Conservation (phyloP, 768 basidiomycete species). For the Suillus subluteus region DNA sequence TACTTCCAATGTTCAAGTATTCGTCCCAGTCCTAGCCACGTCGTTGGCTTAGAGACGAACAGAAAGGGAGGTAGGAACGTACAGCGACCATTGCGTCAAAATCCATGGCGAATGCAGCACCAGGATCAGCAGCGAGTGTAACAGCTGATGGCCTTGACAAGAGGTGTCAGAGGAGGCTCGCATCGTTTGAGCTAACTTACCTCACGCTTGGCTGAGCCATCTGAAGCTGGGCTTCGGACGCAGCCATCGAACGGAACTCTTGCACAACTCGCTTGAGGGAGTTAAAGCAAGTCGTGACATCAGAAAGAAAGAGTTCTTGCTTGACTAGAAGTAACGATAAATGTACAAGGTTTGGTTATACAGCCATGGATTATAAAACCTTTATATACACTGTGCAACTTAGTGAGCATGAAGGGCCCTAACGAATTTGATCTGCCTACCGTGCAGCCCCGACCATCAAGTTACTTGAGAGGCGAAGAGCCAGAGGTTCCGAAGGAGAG, state of each 20-base stretch:
- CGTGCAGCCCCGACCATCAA: constrained; percentile 88
- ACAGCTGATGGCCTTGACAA: constrained; percentile 49
- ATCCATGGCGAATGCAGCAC: constrained; percentile 52
- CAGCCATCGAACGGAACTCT: constrained; percentile 54
- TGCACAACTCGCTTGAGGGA: constrained; percentile 79
- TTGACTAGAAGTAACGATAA: constrained; percentile 55
- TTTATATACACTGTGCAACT: constrained; percentile 48
- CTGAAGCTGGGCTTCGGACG: constrained; percentile 59
- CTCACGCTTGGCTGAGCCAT: constrained; percentile 69
- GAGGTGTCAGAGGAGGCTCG: constrained; percentile 8
- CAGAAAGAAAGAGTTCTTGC: constrained; percentile 80
- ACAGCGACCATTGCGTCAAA: constrained; percentile 71
- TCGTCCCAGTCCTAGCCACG: constrained; percentile 62
- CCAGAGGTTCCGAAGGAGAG: constrained; percentile 84
- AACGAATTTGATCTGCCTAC: constrained; percentile 43
- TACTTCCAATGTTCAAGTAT: constrained; percentile 54
- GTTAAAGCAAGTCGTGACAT: constrained; percentile 78
- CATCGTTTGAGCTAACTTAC: constrained; percentile 40
- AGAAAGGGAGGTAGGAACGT: constrained; percentile 25
- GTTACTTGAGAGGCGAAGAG: constrained; percentile 85
- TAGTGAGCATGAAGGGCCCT: constrained; percentile 9
- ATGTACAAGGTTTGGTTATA: background rate
- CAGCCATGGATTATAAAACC: constrained; percentile 28
- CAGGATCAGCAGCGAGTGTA: constrained; percentile 56
- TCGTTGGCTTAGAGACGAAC: background rate